Evolutionary conservation across 2,329 filamentous ascomycete genomes (phyloP).

Genomic region (Monosporascus sp.): DNA sequence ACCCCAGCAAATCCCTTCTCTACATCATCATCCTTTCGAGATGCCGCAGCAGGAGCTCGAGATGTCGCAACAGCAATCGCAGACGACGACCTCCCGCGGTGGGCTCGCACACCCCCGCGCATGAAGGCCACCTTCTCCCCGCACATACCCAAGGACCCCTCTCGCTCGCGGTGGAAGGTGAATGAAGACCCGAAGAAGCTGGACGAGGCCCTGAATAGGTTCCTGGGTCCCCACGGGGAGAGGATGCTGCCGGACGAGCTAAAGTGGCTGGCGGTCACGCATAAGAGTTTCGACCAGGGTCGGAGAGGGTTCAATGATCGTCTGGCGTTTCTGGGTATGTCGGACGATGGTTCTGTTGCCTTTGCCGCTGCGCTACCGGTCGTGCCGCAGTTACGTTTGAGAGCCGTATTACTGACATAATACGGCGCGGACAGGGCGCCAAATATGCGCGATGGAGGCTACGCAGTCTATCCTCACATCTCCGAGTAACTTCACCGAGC

Average conservation of each 20-base stretch:
- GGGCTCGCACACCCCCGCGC: slow-evolving; percentile 62
- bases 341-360: neutral
- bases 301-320: slow-evolving; percentile 91
- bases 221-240: slow-evolving; percentile 70
- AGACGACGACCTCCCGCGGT: slow-evolving; percentile 47
- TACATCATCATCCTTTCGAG: slow-evolving; percentile 12
- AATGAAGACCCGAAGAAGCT: slow-evolving; percentile 71
- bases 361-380: neutral
- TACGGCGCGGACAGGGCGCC: slow-evolving; percentile 17
- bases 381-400: neutral
- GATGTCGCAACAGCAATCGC: slow-evolving; percentile 3
- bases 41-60: neutral
- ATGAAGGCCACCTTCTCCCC: slow-evolving; percentile 67
- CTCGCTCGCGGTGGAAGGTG: slow-evolving; percentile 54
- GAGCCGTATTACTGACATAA: slow-evolving; percentile 4
- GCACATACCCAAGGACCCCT: slow-evolving; percentile 50
- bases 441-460: slow-evolving; percentile 21
- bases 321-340: slow-evolving; percentile 77
- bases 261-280: slow-evolving; percentile 95
- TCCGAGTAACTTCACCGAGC: slow-evolving; percentile 19
- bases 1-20: slow-evolving; percentile 10
- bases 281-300: slow-evolving; percentile 97
- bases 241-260: slow-evolving; percentile 79
- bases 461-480: slow-evolving; percentile 61
- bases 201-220: slow-evolving; percentile 69